phyloP scores from a whole-genome alignment of 169 alveolate genomes.

The Plasmodium sp. region DNA sequence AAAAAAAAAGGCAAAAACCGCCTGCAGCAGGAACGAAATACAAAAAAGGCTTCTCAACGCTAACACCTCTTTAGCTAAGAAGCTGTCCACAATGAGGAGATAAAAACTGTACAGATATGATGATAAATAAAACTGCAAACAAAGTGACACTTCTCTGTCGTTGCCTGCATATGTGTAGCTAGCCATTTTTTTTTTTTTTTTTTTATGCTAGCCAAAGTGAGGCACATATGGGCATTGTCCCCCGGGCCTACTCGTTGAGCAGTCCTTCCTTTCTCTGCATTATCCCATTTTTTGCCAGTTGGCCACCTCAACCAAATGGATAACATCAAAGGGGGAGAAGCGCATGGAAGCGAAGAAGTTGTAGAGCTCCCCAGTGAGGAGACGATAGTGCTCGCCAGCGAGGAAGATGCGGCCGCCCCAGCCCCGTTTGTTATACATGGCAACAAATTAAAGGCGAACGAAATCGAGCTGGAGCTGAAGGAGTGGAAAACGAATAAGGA shows the following conservation, averaged over 20 bases:
- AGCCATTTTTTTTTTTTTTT: not conserved
- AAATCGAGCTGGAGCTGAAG: conserved; percentile 7
- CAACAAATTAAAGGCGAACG: conserved; percentile 20
- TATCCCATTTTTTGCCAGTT: not conserved
- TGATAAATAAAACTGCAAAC: not conserved
- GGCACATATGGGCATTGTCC: not conserved
- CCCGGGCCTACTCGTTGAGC: not conserved
- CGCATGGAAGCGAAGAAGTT: not conserved
- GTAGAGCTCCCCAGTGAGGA: not conserved
- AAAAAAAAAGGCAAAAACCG: not conserved
- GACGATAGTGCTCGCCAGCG: not conserved
- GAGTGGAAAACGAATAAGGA: conserved; percentile 39
- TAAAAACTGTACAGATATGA: not conserved
- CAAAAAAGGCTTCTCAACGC: not conserved
- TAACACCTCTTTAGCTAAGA: not conserved
- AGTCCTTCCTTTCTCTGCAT: not conserved
- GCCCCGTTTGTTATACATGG: not conserved
- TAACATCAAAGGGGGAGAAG: not conserved
- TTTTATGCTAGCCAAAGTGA: not conserved
- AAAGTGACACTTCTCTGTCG: not conserved
- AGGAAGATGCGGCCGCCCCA: not conserved
- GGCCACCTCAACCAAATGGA: not conserved
- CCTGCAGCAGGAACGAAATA: not conserved
- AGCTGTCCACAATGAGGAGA: not conserved
- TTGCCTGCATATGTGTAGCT: not conserved